Conservation (phyloP, 2,329 filamentous ascomycete species). For the Penicillium sp. region DNA sequence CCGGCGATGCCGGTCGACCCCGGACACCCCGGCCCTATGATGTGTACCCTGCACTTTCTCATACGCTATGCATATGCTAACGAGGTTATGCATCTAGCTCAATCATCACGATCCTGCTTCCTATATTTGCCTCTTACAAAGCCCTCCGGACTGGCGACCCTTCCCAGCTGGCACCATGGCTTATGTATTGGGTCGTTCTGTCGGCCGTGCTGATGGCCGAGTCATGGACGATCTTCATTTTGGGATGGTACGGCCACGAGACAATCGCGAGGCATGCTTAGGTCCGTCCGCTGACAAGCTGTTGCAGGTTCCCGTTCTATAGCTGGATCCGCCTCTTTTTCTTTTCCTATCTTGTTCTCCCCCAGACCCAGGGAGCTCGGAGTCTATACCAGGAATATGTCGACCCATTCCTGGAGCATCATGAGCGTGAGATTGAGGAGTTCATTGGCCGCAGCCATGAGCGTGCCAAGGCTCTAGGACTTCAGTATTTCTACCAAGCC, state of each 20-base stretch:
- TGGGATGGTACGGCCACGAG: slow-evolving; percentile 55
- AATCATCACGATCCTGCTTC: slow-evolving; percentile 80
- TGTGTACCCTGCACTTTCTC: too few species aligned
- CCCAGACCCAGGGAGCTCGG: slow-evolving; percentile 87
- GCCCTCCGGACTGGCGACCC: slow-evolving; percentile 87
- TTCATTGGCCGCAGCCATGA: slow-evolving; percentile 78
- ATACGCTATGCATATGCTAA: too few species aligned
- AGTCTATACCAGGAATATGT: slow-evolving; percentile 75
- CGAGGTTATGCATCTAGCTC: too few species aligned
- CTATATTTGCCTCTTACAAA: slow-evolving; percentile 95
- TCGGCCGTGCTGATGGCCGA: slow-evolving; percentile 72
- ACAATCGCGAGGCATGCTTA: too few species aligned
- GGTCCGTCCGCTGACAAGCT: too few species aligned
- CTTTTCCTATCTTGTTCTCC: slow-evolving; percentile 90
- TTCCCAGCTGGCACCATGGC: slow-evolving; percentile 84
- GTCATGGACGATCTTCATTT: slow-evolving; percentile 77
- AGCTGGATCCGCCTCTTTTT: slow-evolving; percentile 78
- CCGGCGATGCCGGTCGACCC: too few species aligned
- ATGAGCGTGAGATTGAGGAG: slow-evolving; percentile 81
- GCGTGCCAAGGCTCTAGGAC: slow-evolving; percentile 63
- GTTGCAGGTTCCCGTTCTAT: slow-evolving; percentile 80
- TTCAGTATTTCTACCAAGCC: slow-evolving; percentile 63
- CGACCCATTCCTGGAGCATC: slow-evolving; percentile 76
- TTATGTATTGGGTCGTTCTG: slow-evolving; percentile 98
- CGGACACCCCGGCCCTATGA: not conserved